A percentile compares a stretch with the other conserved stretches of the same genome.
phyloP scores from a whole-genome alignment of 306 rosid genomes.

The Dalbergia cultrata region DNA sequence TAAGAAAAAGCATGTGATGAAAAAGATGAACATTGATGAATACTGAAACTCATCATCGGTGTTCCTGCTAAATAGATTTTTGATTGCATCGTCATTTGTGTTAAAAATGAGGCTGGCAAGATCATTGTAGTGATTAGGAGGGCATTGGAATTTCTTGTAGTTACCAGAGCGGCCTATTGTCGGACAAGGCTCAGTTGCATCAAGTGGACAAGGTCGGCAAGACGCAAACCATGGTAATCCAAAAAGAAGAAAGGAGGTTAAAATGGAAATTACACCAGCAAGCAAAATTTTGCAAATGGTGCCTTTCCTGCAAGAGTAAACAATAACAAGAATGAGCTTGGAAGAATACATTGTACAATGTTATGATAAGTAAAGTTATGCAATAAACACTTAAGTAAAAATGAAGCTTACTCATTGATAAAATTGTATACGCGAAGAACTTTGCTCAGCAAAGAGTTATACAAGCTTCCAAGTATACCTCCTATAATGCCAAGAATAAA shows the following conservation, averaged over 20 bases:
- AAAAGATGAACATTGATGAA: conserved; percentile 69
- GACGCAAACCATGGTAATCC: conserved; percentile 92
- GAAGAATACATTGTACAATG: conserved; percentile 26
- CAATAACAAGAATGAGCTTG: conserved; percentile 39
- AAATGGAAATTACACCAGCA: conserved; percentile 77
- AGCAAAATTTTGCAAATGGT: conserved; percentile 67
- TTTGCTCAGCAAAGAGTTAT: conserved; percentile 69
- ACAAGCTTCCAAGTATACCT: conserved; percentile 88
- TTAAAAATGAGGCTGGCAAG: conserved; percentile 98
- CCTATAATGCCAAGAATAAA: conserved; percentile 80
- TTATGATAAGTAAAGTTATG: conserved; percentile 31
- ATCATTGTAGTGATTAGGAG: conserved; percentile 80
- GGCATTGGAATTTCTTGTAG: conserved; percentile 96
- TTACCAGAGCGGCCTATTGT: conserved; percentile 96
- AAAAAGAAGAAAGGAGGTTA: conserved; percentile 90
- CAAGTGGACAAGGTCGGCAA: conserved; percentile 82
- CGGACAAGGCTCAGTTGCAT: conserved; percentile 85
- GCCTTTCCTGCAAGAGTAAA: conserved; percentile 75
- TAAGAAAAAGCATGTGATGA: conserved; percentile 72
- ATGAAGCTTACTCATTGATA: conserved; percentile 75
- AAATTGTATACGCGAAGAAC: conserved; percentile 81
- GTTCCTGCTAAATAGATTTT: conserved; percentile 80
- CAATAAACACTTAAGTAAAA: conserved; percentile 20
- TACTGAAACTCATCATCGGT: conserved; percentile 74
- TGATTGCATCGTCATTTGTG: conserved; percentile 94